Percentiles rank a stretch among this genome's conserved stretches.
These are phyloP conservation scores for Skeletonema marinoi DNA, from an alignment of 108 stramenopile species.

Conservation along the genomic window DNA sequence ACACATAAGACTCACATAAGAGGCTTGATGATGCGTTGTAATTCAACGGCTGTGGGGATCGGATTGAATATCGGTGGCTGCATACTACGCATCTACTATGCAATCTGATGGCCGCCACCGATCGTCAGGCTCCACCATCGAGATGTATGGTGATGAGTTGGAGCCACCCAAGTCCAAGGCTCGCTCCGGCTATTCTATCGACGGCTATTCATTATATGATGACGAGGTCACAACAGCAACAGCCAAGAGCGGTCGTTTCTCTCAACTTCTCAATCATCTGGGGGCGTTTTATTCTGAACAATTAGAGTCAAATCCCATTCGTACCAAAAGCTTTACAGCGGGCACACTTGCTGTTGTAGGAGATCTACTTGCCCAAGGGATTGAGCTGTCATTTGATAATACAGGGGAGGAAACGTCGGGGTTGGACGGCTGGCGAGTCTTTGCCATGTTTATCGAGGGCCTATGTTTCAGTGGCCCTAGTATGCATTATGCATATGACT, in stretches of 20 bases:
- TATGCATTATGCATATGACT: slow-evolving; percentile 20
- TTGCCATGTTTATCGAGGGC: slow-evolving; percentile 30
- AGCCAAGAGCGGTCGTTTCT: neutral
- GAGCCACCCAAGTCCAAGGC: neutral
- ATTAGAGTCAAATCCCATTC: slow-evolving; percentile 10
- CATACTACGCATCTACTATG: no score
- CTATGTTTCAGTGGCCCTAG: slow-evolving; percentile 20
- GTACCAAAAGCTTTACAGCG: slow-evolving; percentile 19
- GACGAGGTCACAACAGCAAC: neutral
- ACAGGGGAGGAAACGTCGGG: neutral
- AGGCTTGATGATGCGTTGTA: no score
- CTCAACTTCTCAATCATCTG: neutral
- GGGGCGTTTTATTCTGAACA: neutral
- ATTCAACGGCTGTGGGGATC: no score
- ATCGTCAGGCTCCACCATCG: neutral
- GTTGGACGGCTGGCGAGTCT: slow-evolving; percentile 5
- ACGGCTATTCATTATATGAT: neutral
- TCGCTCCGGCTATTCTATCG: neutral
- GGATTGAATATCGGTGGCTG: no score
- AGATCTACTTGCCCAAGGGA: slow-evolving; percentile 14
- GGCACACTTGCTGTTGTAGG: slow-evolving; percentile 9
- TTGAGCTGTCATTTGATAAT: slow-evolving; percentile 1
- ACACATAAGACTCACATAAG: no score
- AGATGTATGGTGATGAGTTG: neutral
- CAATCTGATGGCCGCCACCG: no score